A percentile compares a stretch with the other conserved stretches of the same genome.
These are phyloP conservation scores for Colletotrichum lini DNA, from an alignment of 2,329 filamentous ascomycete genomes.

Conservation along the genomic window DNA sequence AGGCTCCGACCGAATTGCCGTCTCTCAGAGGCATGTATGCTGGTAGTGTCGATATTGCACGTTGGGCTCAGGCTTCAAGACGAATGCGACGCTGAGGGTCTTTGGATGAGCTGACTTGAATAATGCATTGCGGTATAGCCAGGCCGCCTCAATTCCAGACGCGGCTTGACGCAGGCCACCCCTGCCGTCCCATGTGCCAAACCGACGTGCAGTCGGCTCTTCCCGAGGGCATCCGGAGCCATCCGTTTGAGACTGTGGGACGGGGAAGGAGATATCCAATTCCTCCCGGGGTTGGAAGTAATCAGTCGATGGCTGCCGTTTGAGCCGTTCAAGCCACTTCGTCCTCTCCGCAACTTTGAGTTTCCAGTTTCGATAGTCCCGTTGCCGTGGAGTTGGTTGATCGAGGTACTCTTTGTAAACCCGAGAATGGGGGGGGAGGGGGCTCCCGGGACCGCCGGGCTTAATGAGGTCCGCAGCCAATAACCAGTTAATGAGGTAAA, in stretches of 20 bases:
- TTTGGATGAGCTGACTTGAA: neutral
- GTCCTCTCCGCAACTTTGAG: too few species aligned
- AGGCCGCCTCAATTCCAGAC: conserved; percentile 23
- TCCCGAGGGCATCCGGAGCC: conserved; percentile 21
- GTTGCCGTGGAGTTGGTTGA: neutral
- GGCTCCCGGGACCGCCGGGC: neutral
- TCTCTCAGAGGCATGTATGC: too few species aligned
- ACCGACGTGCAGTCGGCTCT: conserved; percentile 23
- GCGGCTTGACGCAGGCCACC: conserved; percentile 8
- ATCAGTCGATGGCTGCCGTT: neutral
- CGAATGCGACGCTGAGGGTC: neutral
- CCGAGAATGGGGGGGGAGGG: too few species aligned
- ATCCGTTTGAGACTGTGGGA: conserved; percentile 9
- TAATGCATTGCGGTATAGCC: conserved; percentile 31
- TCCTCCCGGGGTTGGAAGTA: too few species aligned
- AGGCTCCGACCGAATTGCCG: too few species aligned
- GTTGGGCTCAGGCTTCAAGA: neutral
- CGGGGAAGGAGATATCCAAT: too few species aligned
- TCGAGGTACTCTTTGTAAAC: too few species aligned
- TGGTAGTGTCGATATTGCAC: neutral
- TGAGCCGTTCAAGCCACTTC: too few species aligned
- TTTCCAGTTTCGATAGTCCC: neutral
- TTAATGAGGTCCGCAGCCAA: neutral
- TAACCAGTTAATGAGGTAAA: too few species aligned
- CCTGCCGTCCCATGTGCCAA: conserved; percentile 29